A percentile compares a stretch with the other conserved stretches of the same genome.
Evolutionary conservation across 1,284 basidiomycete species (phyloP).

Genomic region (Rhodotorula sp.): DNA sequence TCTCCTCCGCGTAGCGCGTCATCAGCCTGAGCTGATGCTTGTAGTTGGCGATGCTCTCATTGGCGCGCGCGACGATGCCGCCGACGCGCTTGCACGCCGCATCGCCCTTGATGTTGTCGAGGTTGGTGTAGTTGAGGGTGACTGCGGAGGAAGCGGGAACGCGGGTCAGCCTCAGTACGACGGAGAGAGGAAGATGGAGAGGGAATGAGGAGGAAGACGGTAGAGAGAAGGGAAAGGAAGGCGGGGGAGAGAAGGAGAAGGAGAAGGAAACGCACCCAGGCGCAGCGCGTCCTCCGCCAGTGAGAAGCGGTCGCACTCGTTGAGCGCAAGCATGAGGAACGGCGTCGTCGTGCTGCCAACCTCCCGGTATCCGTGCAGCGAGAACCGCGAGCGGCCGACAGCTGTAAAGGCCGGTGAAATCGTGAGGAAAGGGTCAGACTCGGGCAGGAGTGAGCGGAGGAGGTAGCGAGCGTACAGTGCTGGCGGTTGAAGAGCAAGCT

Average conservation of each 20-base stretch:
- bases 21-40: slow-evolving; percentile 51
- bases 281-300: slow-evolving; percentile 54
- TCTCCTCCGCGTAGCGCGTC: slow-evolving; percentile 52
- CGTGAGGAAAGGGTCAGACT: too few species aligned
- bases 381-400: slow-evolving; percentile 52
- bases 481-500: slow-evolving; percentile 52
- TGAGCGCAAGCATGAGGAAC: slow-evolving; percentile 55
- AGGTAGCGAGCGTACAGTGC: too few species aligned
- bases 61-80: slow-evolving; percentile 49
- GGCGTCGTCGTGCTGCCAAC: slow-evolving; percentile 57
- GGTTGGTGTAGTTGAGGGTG: slow-evolving; percentile 29
- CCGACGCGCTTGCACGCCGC: slow-evolving; percentile 37
- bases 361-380: slow-evolving; percentile 54
- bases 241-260: too few species aligned
- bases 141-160: slow-evolving; percentile 1
- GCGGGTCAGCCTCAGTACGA: background rate
- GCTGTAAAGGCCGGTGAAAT: too few species aligned
- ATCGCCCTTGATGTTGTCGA: slow-evolving; percentile 30
- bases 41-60: slow-evolving; percentile 52
- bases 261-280: slow-evolving; percentile 28
- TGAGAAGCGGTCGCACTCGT: slow-evolving; percentile 55
- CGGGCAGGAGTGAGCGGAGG: too few species aligned
- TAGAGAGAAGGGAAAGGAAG: slow-evolving; percentile 27
- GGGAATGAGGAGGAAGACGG: background rate
- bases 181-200: too few species aligned